phyloP scores from a whole-genome alignment of 768 basidiomycete species.

The Trametes cingulata region DNA sequence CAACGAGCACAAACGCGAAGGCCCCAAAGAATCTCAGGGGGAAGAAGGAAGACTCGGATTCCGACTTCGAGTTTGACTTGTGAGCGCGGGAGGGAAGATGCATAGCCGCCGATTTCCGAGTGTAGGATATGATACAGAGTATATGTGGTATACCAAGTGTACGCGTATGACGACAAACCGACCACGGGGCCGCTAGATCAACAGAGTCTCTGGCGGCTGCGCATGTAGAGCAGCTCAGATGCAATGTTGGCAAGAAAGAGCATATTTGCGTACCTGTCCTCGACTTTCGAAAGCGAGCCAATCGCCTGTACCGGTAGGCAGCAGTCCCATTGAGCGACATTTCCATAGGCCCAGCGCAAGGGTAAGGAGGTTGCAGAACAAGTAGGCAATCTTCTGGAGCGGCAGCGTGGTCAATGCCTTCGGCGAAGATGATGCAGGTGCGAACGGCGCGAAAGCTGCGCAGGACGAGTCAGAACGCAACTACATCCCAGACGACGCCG shows the following conservation, averaged over 20 bases:
- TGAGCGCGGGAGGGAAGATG: background rate
- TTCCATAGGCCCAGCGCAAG: constrained; percentile 90
- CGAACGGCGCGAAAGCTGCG: constrained; percentile 72
- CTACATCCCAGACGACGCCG: background rate
- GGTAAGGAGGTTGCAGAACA: constrained; percentile 75
- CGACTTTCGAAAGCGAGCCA: constrained; percentile 94
- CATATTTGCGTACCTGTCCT: constrained; percentile 36
- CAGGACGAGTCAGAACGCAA: background rate
- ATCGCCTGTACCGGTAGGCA: constrained; percentile 90
- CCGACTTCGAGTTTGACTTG: constrained; percentile 58
- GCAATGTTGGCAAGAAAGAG: background rate
- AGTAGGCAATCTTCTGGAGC: constrained; percentile 69
- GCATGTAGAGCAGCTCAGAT: background rate
- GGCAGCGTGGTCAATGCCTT: constrained; percentile 52
- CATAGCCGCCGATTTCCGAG: background rate
- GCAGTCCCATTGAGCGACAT: constrained; percentile 87
- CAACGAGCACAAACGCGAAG: constrained; percentile 54
- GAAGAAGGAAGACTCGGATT: constrained; percentile 71
- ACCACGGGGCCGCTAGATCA: background rate
- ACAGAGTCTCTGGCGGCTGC: background rate
- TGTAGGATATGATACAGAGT: constrained; percentile 1
- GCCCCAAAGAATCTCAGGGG: constrained; percentile 57
- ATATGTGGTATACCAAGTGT: constrained; percentile 3
- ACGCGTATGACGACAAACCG: background rate
- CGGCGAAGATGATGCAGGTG: constrained; percentile 55